Evolutionary conservation across 441 rosid species (phyloP), one percentile per base, ranked within the genome.

Genomic region (Metrosideros polymorpha): DNA sequence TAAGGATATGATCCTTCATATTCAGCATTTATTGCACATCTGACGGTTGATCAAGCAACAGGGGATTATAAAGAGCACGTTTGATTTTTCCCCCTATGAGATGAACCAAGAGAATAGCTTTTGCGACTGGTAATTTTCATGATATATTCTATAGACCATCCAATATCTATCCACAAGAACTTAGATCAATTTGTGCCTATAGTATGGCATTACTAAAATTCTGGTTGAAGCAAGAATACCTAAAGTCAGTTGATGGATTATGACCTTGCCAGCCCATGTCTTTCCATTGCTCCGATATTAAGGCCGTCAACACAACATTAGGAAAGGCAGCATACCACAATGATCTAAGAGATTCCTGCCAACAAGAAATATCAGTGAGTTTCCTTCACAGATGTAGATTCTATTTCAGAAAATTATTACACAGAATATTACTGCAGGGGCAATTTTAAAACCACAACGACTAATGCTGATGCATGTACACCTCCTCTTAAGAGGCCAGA

Each of bases 261-360:
- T 93, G 91, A 88, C 99, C 99, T 91, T 98, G 99, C 99, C 99
- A 98, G 76, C 99, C 99, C 99, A 98, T 98, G 27, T 96, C 98
- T 92, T 98, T 98, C 99, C 99, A 98, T 84, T 96, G 99, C 89
- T 95, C 98, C 32, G 99, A 94, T 85, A 96, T 93, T 90, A 98
- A 85, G 88, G 97, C 94, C 55, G 86, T 90, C 84, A 96, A 90
- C 85, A 83, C 82, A 87, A 93, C 90, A 88, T 93, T 90, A 2
- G 99, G 99, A 89, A 91, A 98, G 82, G 99, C 94, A 18, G 87
- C 86, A 86, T 87, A 82, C 99, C 99, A 98, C 92, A 98, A 91
- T 84, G 93, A 90, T 91, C 85, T 93, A 32, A 98, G 97, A 85
- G 99, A 94, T 91, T 94, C 95, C 99, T 97, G 91, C 54, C 86